Evolutionary conservation across 2,329 filamentous ascomycete genomes (phyloP).

Genomic region (Pyricularia pennisetigena): DNA sequence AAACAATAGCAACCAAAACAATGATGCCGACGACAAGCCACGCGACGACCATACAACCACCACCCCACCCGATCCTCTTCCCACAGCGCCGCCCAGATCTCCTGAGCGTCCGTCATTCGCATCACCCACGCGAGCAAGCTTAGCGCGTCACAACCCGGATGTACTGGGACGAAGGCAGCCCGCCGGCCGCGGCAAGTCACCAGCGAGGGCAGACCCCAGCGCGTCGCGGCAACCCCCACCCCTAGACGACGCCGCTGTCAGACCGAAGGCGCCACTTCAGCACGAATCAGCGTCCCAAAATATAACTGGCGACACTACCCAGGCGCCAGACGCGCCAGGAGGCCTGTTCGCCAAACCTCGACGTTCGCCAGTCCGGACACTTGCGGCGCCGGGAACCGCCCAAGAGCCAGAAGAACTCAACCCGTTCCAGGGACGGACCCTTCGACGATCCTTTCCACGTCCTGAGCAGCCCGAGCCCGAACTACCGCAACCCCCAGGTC

Average conservation of each 20-base stretch:
- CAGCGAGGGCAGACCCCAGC: constrained; percentile 7
- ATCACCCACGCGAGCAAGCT: constrained; percentile 56
- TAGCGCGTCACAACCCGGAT: constrained; percentile 51
- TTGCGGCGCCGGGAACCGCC: constrained; percentile 30
- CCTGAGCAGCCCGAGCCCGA: constrained; percentile 46
- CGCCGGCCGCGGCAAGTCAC: not conserved
- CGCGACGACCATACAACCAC: constrained; percentile 14
- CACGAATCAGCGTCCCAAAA: constrained; percentile 13
- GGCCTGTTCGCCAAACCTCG: constrained; percentile 24
- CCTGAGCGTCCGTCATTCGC: constrained; percentile 45
- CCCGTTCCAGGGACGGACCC: constrained; percentile 26
- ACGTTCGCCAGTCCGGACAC: constrained; percentile 28
- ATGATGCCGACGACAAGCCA: constrained; percentile 7
- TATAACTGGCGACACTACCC: constrained; percentile 3
- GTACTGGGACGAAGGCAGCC: constrained; percentile 32
- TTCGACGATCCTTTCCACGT: constrained; percentile 25
- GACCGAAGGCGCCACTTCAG: constrained; percentile 19
- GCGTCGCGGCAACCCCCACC: constrained; percentile 2
- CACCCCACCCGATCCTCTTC: constrained; percentile 20
- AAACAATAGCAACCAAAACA: constrained; percentile 9
- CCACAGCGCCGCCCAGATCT: constrained; percentile 9
- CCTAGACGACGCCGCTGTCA: not conserved
- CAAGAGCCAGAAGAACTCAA: constrained; percentile 31
- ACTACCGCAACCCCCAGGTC: constrained; percentile 47
- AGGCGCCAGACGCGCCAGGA: constrained; percentile 15